Evolutionary conservation across 2,329 filamentous ascomycete species (phyloP).

Genomic region (Colletotrichum sp.): DNA sequence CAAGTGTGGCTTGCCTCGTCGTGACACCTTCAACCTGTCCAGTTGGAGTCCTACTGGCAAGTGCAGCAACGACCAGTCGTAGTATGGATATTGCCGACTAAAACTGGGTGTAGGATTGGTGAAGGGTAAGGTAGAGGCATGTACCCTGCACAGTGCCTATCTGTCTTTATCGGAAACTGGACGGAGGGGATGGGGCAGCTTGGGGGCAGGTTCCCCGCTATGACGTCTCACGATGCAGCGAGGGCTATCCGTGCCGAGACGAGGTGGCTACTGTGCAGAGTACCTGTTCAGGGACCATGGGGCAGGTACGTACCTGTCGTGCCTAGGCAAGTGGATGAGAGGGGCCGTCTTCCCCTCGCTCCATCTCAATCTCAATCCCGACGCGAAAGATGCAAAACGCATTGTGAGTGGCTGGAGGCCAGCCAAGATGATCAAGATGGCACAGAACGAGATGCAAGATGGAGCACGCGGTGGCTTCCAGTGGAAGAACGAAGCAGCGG

Average conservation of each 20-base stretch:
- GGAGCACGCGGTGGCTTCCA: background rate
- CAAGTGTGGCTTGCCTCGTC: background rate
- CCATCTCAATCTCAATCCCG: background rate
- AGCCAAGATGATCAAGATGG: background rate
- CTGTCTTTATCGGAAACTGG: conserved; percentile 5
- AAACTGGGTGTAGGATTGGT: background rate
- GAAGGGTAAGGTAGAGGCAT: background rate
- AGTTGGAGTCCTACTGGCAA: background rate
- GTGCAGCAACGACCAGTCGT: background rate
- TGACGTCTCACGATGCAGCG: conserved; percentile 1
- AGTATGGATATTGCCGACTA: background rate
- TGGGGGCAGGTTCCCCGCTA: background rate
- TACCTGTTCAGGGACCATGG: background rate
- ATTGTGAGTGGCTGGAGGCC: background rate
- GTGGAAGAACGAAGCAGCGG: background rate
- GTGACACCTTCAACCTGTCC: background rate
- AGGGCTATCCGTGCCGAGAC: background rate
- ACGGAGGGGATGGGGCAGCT: background rate
- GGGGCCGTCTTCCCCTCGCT: background rate
- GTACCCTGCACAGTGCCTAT: conserved; percentile 4
- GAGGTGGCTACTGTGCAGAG: background rate
- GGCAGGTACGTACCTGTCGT: background rate
- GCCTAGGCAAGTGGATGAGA: background rate
- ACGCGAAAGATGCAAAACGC: background rate
- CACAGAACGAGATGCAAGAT: background rate